Conservation (phyloP, 192 early-diverging fungal species). For the Coemansia sp. region DNA sequence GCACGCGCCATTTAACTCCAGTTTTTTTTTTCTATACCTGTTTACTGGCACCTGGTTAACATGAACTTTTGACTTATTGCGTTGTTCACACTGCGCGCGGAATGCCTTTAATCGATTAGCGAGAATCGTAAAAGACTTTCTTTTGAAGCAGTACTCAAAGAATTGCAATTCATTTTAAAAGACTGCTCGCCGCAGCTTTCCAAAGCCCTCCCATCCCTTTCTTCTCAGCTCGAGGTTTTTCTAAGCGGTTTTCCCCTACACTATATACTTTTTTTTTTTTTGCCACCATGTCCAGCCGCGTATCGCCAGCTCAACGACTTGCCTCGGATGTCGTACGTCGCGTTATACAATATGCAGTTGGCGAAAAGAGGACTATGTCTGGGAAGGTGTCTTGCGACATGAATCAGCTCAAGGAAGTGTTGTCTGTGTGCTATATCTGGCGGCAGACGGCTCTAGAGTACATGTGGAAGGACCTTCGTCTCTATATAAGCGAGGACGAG, state of each 20-base stretch:
- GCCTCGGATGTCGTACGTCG: not conserved
- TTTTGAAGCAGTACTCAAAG: too few species aligned
- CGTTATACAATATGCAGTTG: not conserved
- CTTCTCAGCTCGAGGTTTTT: too few species aligned
- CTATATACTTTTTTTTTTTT: too few species aligned
- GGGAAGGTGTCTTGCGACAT: not conserved
- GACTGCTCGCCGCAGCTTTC: too few species aligned
- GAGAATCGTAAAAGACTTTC: too few species aligned
- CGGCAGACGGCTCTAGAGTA: not conserved
- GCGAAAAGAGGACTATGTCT: not conserved
- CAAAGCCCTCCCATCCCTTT: too few species aligned
- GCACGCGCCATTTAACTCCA: slow-evolving; percentile 59
- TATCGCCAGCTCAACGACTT: not conserved
- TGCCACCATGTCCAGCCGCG: not conserved
- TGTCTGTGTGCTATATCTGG: not conserved
- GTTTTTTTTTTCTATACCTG: not conserved
- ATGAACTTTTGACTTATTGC: not conserved
- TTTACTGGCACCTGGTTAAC: not conserved
- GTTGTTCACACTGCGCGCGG: too few species aligned
- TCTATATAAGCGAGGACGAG: not conserved
- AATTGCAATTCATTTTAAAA: too few species aligned
- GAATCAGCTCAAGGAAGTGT: not conserved
- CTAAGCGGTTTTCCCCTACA: too few species aligned
- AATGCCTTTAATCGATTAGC: too few species aligned
- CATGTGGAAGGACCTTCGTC: not conserved